Percentiles rank a stretch among this genome's conserved stretches.
These are phyloP conservation scores for Backusella westeae DNA, from an alignment of 192 early-diverging fungal species.

Conservation along the genomic window DNA sequence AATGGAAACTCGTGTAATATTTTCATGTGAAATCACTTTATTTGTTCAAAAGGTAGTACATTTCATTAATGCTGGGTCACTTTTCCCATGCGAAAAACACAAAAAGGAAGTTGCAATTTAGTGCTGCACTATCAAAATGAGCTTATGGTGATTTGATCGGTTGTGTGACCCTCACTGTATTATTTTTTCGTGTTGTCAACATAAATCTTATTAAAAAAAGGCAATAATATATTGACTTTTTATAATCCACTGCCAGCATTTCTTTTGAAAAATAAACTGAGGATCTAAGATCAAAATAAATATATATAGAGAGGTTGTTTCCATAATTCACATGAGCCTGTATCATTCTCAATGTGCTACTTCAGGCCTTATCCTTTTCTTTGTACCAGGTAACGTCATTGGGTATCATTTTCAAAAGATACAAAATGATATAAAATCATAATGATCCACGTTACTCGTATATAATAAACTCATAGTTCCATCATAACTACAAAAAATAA, in stretches of 20 bases:
- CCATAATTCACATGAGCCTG: not conserved
- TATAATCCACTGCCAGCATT: not conserved
- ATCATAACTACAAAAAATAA: not conserved
- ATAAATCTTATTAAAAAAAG: not conserved
- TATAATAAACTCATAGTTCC: not conserved
- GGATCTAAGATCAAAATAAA: not conserved
- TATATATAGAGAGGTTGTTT: not conserved
- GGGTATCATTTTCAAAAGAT: not conserved
- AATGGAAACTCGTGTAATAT: not conserved
- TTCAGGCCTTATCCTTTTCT: not conserved
- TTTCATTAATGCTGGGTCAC: not conserved
- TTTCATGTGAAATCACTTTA: conserved; percentile 3
- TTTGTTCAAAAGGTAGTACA: not conserved
- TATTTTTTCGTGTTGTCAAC: not conserved
- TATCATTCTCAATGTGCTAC: not conserved
- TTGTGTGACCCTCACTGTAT: not conserved
- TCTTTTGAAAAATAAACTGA: not conserved
- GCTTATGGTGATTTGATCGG: not conserved
- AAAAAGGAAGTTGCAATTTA: not conserved
- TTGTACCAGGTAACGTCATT: not conserved
- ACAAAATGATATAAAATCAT: not conserved
- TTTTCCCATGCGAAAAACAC: not conserved
- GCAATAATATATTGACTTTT: not conserved
- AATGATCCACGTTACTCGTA: not conserved
- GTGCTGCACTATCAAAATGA: not conserved